Evolutionary conservation across 2,329 filamentous ascomycete genomes (phyloP), one percentile per base, ranked within the genome.

Genomic region (Colletotrichum karsti): DNA sequence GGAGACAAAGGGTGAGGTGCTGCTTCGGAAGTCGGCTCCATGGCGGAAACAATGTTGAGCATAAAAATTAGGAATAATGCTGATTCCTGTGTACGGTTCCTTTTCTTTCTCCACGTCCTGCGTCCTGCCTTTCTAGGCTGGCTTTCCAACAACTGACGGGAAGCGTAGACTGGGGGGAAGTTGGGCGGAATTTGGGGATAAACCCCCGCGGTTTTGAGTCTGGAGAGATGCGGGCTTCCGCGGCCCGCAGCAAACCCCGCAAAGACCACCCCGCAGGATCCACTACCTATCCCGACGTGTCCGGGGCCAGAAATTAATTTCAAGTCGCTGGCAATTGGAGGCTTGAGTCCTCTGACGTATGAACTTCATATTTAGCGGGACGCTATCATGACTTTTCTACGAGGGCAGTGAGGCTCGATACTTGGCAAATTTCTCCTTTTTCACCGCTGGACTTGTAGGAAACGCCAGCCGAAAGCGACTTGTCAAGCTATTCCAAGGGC

Each of bases 21-120:
- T 4, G 39, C 37, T 44, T 37, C 46, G 50, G 58, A 63, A 63
- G 28, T 46, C 8, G 50, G 35, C 37, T 44, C 58, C 63, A 67
- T 67, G 20, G 37, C 46, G 41, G 18, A 24, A 24, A 20, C 13
- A 28, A 15, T 4, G n/a, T 3, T 28, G 39, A 24, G 28, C 13
- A 7, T 13, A 10, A 15, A 37, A 48, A 8, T 13, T 48, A 41
- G 12, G 20, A 37, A 46, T 57, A 15, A n/a, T 22, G n/a, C n/a
- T n/a, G n/a, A n/a, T n/a, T 22, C n/a, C 26, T 42, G 13, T 28
- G 22, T 48, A 13, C n/a, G n/a, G n/a, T 30, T 39, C 13, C 9
- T 35, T 41, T 24, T 39, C 18, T 26, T 24, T 39, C 18, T 41
- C 35, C 37, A 30, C 30, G 35, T 12, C 24, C 15, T 46, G 24